Conservation (phyloP, 306 rosid species). For the Lathyrus tuberosus region DNA sequence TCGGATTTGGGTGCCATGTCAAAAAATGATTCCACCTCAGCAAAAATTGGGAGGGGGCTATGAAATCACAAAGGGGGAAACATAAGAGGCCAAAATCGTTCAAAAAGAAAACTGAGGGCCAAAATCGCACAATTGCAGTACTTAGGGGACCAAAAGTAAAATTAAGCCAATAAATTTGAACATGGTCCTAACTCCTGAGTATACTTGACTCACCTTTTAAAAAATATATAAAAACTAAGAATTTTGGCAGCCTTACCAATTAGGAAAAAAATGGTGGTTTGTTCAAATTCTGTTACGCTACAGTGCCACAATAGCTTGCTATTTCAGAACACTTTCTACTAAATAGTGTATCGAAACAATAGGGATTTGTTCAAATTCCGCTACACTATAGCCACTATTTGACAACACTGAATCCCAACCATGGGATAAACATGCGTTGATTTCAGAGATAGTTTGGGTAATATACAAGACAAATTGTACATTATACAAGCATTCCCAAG, state of each 20-base stretch:
- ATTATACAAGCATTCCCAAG: neutral
- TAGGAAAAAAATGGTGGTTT: neutral
- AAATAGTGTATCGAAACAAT: neutral
- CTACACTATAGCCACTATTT: neutral
- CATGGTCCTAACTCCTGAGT: slow-evolving; percentile 1
- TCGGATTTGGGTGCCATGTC: neutral
- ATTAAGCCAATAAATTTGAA: neutral
- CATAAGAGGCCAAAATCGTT: neutral
- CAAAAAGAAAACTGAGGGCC: neutral
- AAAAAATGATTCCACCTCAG: neutral
- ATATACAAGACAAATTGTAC: slow-evolving; percentile 16
- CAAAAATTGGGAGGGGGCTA: neutral
- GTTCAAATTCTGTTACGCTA: neutral
- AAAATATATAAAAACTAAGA: neutral
- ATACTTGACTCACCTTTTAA: neutral
- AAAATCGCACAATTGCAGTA: neutral
- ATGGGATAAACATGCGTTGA: slow-evolving; percentile 26
- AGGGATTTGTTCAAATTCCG: neutral
- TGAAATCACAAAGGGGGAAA: neutral
- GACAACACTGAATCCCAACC: neutral
- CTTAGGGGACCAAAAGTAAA: neutral
- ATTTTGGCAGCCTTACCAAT: neutral
- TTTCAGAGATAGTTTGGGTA: slow-evolving; percentile 8
- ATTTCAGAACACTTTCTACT: neutral
- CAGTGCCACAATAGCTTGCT: neutral